These are phyloP conservation scores for Cyberlindnera mississippiensis DNA, from an alignment of 805 yeast genomes.

Conservation along the genomic window DNA sequence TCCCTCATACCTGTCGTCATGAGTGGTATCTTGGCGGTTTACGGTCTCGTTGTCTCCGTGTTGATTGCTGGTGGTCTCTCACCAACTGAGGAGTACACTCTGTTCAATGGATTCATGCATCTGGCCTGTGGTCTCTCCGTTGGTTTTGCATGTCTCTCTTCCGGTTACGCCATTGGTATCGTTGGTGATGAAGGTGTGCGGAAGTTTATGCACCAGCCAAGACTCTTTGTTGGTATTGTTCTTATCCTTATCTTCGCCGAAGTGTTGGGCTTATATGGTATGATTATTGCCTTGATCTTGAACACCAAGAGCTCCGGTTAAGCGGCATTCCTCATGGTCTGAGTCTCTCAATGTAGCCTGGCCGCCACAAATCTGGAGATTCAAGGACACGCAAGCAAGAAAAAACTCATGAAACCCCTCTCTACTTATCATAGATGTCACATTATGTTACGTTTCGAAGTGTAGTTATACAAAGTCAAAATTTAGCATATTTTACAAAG, in stretches of 20 bases:
- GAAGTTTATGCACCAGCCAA: slow-evolving; percentile 81
- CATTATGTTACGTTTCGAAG: neutral
- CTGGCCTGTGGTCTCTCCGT: slow-evolving; percentile 93
- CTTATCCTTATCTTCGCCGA: slow-evolving; percentile 88
- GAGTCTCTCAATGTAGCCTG: neutral
- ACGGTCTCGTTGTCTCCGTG: slow-evolving; percentile 95
- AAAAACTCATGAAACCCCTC: neutral
- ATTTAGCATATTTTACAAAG: neutral
- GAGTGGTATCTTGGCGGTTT: slow-evolving; percentile 96
- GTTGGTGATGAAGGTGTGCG: slow-evolving; percentile 94
- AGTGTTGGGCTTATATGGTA: slow-evolving; percentile 87
- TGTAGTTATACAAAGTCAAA: neutral
- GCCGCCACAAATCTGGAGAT: neutral
- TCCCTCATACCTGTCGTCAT: slow-evolving; percentile 95
- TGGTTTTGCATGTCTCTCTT: slow-evolving; percentile 93
- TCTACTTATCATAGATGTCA: neutral
- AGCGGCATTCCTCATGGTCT: neutral
- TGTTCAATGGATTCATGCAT: slow-evolving; percentile 98
- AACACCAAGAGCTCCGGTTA: slow-evolving; percentile 82
- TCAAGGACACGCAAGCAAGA: neutral
- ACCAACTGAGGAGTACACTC: slow-evolving; percentile 74
- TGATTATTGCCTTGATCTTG: slow-evolving; percentile 90
- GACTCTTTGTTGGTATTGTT: slow-evolving; percentile 85
- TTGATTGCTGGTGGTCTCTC: slow-evolving; percentile 87
- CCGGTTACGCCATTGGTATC: slow-evolving; percentile 94